Base-by-base conservation (phyloP, 352 stramenopile species). In the Phytophthora megakarya region DNA sequence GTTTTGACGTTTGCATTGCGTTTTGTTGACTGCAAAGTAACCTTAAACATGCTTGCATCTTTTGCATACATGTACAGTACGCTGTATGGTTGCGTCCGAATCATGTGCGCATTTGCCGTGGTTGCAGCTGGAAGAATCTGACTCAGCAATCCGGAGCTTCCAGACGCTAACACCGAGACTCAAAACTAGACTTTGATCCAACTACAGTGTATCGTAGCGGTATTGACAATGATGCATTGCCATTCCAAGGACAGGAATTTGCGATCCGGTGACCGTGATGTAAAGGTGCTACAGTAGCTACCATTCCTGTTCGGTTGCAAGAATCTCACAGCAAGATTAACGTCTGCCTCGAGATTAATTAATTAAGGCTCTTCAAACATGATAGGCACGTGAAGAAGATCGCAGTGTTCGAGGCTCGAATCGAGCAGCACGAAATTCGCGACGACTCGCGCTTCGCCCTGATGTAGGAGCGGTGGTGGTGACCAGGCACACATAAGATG, bases 361-460 rank as follows among this genome's bases (percentile, higher is more conserved):
- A n/a, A n/a, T n/a, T 57, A 47, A 55, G 33, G 25, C 48, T 56
- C 22, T 47, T 46, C 49, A 57, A 18, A 21, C 15, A 46, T n/a
- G 49, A 57, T 28, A 37, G 22, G 49, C 23, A 33, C 22, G 25
- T 15, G 35, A 50, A 22, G 25, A 52, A 40, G 25, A 26, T 28
- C 26, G 25, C 25, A 25, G 44, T 25, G 23, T 25, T n/a, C 43
- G n/a, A n/a, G n/a, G n/a, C n/a, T n/a, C n/a, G n/a, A n/a, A n/a
- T n/a, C n/a, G 8, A 22, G 46, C n/a, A 53, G 26, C 37, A 40
- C 28, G 19, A 30, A 40, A 28, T 10, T 52, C 9, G 8, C 12
- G 38, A 11, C 25, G 38, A n/a, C n/a, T 32, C 9, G 26, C 4
- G 30, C 4, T 35, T 35, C 8, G 8, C 21, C 16, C 13, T 33